Conservation (phyloP, 2,329 filamentous ascomycete genomes). For the Penicillium corylophilum region DNA sequence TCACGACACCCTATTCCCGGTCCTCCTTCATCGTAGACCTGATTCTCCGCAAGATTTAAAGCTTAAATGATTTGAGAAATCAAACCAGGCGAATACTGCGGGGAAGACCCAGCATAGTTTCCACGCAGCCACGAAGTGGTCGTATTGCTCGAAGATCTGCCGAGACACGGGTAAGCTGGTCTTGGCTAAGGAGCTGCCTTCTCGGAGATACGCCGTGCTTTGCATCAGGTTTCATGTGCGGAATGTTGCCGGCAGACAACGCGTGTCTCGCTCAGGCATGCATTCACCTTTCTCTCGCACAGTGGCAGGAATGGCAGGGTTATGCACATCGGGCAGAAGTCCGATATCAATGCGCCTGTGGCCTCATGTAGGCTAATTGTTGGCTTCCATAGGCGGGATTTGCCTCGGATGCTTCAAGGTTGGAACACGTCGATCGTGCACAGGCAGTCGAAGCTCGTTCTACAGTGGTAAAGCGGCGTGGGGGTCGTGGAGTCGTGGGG, state of each 20-base stretch:
- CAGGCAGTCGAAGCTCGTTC: neutral
- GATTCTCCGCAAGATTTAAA: slow-evolving; percentile 7
- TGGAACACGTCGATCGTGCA: neutral
- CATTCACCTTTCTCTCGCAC: no score
- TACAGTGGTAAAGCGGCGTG: slow-evolving; percentile 12
- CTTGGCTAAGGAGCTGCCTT: slow-evolving; percentile 14
- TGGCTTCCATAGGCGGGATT: slow-evolving; percentile 2
- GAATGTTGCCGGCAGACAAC: neutral
- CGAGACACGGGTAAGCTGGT: neutral
- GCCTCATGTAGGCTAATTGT: neutral
- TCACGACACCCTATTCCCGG: neutral
- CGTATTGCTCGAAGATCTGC: neutral
- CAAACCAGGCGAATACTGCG: slow-evolving; percentile 6
- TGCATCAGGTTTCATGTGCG: neutral
- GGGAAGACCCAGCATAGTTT: slow-evolving; percentile 13
- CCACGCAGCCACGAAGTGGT: slow-evolving; percentile 4
- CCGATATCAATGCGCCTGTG: neutral
- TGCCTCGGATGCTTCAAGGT: neutral
- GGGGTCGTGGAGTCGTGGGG: slow-evolving; percentile 16
- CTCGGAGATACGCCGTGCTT: slow-evolving; percentile 3
- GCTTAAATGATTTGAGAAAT: neutral
- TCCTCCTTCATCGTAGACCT: neutral
- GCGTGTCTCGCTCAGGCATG: neutral
- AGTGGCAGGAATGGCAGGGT: neutral
- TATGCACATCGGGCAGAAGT: neutral